Evolutionary conservation across 2,329 filamentous ascomycete species (phyloP).

Genomic region (Talaromyces islandicus): DNA sequence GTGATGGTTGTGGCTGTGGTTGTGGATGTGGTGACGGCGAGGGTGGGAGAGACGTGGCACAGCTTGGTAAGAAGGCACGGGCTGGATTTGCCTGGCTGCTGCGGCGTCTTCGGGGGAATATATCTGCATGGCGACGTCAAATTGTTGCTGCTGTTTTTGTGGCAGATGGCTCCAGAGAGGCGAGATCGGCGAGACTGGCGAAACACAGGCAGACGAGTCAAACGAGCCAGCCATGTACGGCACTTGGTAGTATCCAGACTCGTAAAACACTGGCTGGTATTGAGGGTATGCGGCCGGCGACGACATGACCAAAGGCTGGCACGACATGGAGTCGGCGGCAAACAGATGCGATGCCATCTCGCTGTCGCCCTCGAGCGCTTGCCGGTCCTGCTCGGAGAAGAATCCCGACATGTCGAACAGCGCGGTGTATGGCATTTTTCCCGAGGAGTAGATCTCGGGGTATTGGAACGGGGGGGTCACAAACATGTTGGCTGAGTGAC

Average conservation of each 20-base stretch:
- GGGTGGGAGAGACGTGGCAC: neutral
- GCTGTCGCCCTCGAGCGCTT: neutral
- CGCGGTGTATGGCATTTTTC: neutral
- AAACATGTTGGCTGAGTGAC: neutral
- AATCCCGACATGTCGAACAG: conserved; percentile 2
- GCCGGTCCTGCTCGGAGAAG: conserved; percentile 4
- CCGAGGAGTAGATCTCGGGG: neutral
- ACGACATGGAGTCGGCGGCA: neutral
- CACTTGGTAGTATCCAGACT: neutral
- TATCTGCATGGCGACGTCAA: neutral
- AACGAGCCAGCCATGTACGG: neutral
- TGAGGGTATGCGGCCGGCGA: neutral
- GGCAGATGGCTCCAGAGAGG: neutral
- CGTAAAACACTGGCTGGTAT: neutral
- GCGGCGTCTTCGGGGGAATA: neutral
- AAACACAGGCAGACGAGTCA: neutral
- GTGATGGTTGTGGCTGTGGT: neutral
- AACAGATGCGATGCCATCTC: conserved; percentile 2
- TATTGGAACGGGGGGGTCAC: neutral
- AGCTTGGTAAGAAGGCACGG: neutral
- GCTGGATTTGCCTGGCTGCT: neutral
- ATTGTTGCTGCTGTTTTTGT: neutral
- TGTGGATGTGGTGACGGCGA: neutral
- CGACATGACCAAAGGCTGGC: neutral
- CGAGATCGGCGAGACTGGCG: neutral